Percentiles rank a stretch among this genome's conserved stretches.
phyloP scores from a whole-genome alignment of 306 rosid genomes.

The Rosa rugosa region DNA sequence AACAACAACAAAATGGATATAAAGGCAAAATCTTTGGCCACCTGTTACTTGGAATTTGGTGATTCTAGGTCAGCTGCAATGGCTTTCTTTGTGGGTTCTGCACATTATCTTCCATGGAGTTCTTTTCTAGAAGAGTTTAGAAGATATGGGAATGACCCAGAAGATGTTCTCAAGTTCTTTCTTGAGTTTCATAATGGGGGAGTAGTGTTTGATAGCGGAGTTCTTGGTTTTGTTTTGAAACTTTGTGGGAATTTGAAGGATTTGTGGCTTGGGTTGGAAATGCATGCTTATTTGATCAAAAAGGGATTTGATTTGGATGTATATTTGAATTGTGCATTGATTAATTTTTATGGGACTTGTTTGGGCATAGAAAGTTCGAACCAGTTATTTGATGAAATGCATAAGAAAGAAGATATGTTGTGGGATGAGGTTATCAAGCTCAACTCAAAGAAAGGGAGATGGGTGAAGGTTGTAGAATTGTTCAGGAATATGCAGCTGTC shows the following conservation, averaged over 20 bases:
- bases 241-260: conserved; percentile 46
- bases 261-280: conserved; percentile 48
- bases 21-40: conserved; percentile 41
- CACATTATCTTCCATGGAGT: conserved; percentile 46
- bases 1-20: conserved; percentile 29
- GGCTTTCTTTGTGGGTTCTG: conserved; percentile 51
- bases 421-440: conserved; percentile 63
- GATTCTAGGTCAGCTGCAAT: conserved; percentile 55
- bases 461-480: conserved; percentile 46
- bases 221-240: conserved; percentile 51
- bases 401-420: conserved; percentile 44
- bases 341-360: conserved; percentile 52
- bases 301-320: conserved; percentile 55
- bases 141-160: conserved; percentile 47
- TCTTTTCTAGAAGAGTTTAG: conserved; percentile 48
- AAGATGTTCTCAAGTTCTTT: conserved; percentile 46
- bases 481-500: conserved; percentile 49
- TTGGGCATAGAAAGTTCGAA: conserved; percentile 52
- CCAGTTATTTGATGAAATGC: conserved; percentile 51
- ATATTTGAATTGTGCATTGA: conserved; percentile 55
- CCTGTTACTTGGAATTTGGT: conserved; percentile 50
- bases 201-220: conserved; percentile 41
- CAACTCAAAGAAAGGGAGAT: conserved; percentile 54
- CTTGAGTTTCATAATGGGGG: conserved; percentile 41
- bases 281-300: conserved; percentile 58